A percentile compares a stretch with the other conserved stretches of the same genome.
These are phyloP conservation scores for Cunninghamia lanceolata DNA, from an alignment of 75 land plant species.

Conservation along the genomic window DNA sequence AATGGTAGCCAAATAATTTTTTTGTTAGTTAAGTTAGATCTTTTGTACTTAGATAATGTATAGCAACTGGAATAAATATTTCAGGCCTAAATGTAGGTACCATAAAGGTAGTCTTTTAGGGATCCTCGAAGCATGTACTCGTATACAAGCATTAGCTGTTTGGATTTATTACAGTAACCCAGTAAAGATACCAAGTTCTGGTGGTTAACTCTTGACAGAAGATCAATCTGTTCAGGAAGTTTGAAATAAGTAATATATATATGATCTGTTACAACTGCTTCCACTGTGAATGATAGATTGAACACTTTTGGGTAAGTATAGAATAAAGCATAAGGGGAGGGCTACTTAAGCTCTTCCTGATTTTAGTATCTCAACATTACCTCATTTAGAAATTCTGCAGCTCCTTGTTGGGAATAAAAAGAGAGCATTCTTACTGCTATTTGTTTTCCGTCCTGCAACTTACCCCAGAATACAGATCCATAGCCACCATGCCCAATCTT, in stretches of 20 bases:
- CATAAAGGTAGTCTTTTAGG: conserved; percentile 40
- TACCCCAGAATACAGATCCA: conserved; percentile 46
- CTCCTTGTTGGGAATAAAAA: conserved; percentile 36
- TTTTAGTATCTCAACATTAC: neutral
- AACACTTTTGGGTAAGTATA: no score
- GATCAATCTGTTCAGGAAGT: conserved; percentile 8
- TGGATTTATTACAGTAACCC: conserved; percentile 32
- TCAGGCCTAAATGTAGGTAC: neutral
- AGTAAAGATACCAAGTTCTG: conserved; percentile 28
- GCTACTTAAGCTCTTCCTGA: no score
- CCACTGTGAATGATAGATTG: neutral
- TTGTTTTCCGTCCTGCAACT: conserved; percentile 22
- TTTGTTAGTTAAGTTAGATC: neutral
- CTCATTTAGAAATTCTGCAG: conserved; percentile 51
- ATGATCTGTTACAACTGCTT: neutral
- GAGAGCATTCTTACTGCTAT: conserved; percentile 45
- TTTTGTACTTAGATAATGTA: neutral
- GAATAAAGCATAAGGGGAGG: neutral
- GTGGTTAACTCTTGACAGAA: conserved; percentile 20
- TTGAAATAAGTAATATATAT: no score
- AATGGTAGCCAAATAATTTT: neutral
- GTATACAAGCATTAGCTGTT: conserved; percentile 35
- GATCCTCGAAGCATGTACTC: conserved; percentile 43
- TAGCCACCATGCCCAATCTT: conserved; percentile 48
- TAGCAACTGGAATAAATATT: neutral